These are phyloP conservation scores for Erodium maritimum DNA, from an alignment of 345 rosid species.

Conservation along the genomic window DNA sequence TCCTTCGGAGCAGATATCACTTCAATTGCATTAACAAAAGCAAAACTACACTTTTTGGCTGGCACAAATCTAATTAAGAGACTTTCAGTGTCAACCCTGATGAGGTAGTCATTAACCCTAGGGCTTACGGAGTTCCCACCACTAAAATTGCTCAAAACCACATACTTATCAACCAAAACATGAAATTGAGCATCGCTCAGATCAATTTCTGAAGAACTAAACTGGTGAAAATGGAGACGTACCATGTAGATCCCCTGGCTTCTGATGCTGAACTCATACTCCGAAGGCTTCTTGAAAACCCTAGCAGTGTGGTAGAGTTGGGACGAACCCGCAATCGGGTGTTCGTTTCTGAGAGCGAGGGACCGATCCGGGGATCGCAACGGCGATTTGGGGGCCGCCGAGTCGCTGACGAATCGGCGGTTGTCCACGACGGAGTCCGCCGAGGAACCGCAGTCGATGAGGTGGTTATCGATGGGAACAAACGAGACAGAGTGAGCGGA, in stretches of 20 bases:
- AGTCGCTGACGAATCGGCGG: constrained; percentile 56
- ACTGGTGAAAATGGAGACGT: constrained; percentile 58
- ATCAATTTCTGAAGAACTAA: constrained; percentile 32
- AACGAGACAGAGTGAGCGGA: constrained; percentile 19
- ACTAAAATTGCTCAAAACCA: constrained; percentile 57
- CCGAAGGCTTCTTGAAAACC: constrained; percentile 46
- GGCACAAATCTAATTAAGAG: constrained; percentile 53
- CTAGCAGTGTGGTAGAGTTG: constrained; percentile 56
- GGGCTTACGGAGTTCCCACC: constrained; percentile 16
- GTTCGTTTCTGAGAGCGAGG: constrained; percentile 20
- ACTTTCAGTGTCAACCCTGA: constrained; percentile 37
- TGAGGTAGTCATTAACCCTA: constrained; percentile 53
- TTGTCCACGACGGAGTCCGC: constrained; percentile 38
- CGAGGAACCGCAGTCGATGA: constrained; percentile 61
- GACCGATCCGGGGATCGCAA: constrained; percentile 26
- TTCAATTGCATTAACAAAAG: constrained; percentile 76
- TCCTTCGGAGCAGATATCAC: constrained; percentile 85
- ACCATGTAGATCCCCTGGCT: constrained; percentile 64
- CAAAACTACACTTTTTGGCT: constrained; percentile 27
- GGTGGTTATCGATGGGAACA: constrained; percentile 48
- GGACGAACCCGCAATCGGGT: constrained; percentile 18
- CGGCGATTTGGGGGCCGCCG: constrained; percentile 14
- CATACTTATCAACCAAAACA: constrained; percentile 57
- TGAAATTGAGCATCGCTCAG: constrained; percentile 44
- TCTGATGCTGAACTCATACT: constrained; percentile 46